Evolutionary conservation across 1,139 yeast genomes (phyloP).

Genomic region (Pichia sp.): DNA sequence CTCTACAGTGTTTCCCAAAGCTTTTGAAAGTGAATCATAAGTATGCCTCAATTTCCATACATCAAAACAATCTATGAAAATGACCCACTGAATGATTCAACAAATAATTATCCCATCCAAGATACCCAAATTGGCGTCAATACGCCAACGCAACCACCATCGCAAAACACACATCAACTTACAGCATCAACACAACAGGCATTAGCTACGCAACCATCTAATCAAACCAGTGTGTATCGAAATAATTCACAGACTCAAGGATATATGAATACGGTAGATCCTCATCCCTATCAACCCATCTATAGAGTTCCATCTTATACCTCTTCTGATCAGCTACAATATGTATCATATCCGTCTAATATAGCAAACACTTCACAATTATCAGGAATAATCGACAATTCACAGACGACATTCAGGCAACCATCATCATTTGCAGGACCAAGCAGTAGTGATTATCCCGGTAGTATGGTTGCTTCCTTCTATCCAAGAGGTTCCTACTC

Average conservation of each 20-base stretch:
- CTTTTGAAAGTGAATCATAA: too few relatives aligned
- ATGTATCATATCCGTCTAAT: not conserved
- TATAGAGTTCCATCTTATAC: not conserved
- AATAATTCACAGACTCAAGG: not conserved
- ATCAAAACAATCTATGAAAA: not conserved
- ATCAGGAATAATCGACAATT: not conserved
- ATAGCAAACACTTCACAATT: not conserved
- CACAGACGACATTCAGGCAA: not conserved
- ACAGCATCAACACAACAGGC: too few relatives aligned
- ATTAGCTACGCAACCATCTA: too few relatives aligned
- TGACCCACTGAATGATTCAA: not conserved
- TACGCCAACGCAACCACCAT: not conserved
- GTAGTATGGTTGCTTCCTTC: not conserved
- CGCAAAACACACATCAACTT: not conserved
- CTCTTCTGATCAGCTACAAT: too few relatives aligned
- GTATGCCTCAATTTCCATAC: not conserved
- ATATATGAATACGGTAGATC: not conserved
- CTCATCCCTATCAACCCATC: not conserved
- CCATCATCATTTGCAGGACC: not conserved
- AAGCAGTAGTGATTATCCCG: not conserved
- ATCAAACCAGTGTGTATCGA: too few relatives aligned
- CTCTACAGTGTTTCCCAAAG: too few relatives aligned
- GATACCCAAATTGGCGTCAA: not conserved
- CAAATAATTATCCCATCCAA: not conserved
- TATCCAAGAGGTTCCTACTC: not conserved